Percentiles rank a stretch among this genome's conserved stretches.
Evolutionary conservation across 2,329 filamentous ascomycete species (phyloP).

Genomic region (Grosmannia clavigera): DNA sequence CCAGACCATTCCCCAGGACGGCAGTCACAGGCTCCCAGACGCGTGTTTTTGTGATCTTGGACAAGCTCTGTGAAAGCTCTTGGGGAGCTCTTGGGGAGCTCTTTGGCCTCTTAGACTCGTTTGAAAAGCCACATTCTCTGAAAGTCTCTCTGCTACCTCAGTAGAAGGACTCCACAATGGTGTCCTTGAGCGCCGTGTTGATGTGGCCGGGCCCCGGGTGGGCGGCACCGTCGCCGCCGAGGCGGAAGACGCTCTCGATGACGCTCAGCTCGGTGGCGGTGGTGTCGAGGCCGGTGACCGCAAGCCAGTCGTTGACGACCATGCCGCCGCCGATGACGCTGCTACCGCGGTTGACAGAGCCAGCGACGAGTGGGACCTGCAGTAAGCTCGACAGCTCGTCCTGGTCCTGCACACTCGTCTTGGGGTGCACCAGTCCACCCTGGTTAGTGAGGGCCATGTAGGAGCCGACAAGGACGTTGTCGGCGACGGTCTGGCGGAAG

Average conservation of each 20-base stretch:
- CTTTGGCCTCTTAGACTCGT: too few relatives aligned
- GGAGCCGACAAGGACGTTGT: conserved; percentile 90
- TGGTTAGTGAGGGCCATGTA: conserved; percentile 97
- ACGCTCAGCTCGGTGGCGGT: conserved; percentile 97
- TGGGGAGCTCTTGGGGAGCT: neutral
- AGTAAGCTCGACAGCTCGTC: conserved; percentile 89
- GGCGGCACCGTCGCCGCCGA: conserved; percentile 51
- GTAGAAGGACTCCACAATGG: conserved; percentile 98
- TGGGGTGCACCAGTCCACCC: conserved; percentile 92
- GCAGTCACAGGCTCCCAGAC: too few relatives aligned
- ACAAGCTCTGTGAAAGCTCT: too few relatives aligned
- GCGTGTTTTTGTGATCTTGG: too few relatives aligned
- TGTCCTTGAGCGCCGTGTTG: conserved; percentile 83
- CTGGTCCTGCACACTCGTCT: conserved; percentile 94
- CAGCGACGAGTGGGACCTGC: conserved; percentile 90
- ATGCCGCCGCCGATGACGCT: conserved; percentile 93
- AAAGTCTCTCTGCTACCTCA: conserved; percentile 24
- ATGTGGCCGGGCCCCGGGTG: conserved; percentile 54
- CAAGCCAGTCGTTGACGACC: conserved; percentile 97
- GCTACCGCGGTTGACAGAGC: conserved; percentile 83
- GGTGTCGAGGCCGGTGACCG: conserved; percentile 84
- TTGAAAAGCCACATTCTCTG: neutral
- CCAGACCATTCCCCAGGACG: too few relatives aligned
- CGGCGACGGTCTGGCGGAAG: conserved; percentile 87
- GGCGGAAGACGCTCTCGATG: conserved; percentile 87